Evolutionary conservation across 2,329 filamentous ascomycete species (phyloP).

Genomic region (Curvularia hawaiiensis): DNA sequence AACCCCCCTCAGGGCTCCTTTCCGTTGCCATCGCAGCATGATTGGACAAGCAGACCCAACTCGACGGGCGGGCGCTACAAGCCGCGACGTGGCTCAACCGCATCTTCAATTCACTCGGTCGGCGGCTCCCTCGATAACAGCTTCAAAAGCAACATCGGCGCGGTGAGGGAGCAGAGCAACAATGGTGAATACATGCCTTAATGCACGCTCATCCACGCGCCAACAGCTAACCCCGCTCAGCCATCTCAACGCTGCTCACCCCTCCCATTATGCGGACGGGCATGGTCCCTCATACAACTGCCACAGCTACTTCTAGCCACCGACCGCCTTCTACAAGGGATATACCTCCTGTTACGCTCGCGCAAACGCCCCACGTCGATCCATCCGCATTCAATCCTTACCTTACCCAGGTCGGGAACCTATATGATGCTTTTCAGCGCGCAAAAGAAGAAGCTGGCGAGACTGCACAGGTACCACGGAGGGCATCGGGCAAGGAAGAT

Average conservation of each 20-base stretch:
- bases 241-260: conserved; percentile 92
- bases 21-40: conserved; percentile 66
- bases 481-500: conserved; percentile 57
- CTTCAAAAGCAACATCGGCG: conserved; percentile 60
- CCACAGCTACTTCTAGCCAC: conserved; percentile 71
- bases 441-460: conserved; percentile 77
- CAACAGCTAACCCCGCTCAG: conserved; percentile 50
- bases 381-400: conserved; percentile 82
- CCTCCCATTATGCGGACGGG: conserved; percentile 89
- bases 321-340: conserved; percentile 85
- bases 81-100: conserved; percentile 76
- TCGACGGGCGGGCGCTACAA: conserved; percentile 55
- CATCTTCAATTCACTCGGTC: conserved; percentile 87
- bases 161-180: conserved; percentile 75
- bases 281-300: conserved; percentile 76
- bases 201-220: not conserved
- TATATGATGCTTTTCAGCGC: conserved; percentile 88
- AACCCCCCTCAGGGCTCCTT: conserved; percentile 51
- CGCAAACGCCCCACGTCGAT: conserved; percentile 84
- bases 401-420: conserved; percentile 78
- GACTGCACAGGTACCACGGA: conserved; percentile 53
- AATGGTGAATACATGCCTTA: conserved; percentile 65
- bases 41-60: conserved; percentile 54
- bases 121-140: conserved; percentile 80
- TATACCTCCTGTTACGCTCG: conserved; percentile 90